phyloP scores from a whole-genome alignment of 2,329 filamentous ascomycete genomes.

The Pleomassaria siparia region DNA sequence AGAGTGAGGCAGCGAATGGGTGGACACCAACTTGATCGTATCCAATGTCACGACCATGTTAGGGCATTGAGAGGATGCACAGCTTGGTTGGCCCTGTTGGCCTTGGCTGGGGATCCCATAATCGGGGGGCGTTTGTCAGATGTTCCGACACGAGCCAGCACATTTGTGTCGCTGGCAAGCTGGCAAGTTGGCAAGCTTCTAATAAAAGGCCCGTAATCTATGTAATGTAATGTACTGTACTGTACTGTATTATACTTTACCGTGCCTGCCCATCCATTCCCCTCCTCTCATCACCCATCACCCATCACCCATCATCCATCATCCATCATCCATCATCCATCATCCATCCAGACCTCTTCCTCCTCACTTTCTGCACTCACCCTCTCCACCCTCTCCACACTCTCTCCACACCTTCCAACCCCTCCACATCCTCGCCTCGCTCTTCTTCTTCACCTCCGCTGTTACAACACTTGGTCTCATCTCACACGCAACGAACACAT shows the following conservation, averaged over 20 bases:
- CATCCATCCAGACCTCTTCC: conserved; percentile 18
- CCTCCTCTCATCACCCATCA: no score
- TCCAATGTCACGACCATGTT: conserved; percentile 21
- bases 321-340: no score
- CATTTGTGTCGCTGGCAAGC: conserved; percentile 17
- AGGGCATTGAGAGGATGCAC: background rate
- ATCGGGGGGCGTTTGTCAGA: conserved; percentile 27
- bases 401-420: no score
- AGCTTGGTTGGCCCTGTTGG: conserved; percentile 29
- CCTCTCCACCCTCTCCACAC: no score
- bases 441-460: conserved; percentile 15
- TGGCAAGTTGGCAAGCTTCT: no score
- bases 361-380: conserved; percentile 26
- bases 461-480: conserved; percentile 6
- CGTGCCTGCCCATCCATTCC: conserved; percentile 8
- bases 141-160: conserved; percentile 36
- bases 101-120: conserved; percentile 13
- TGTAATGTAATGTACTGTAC: no score
- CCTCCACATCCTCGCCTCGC: no score
- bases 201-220: no score
- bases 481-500: conserved; percentile 4
- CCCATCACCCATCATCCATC: no score
- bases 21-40: background rate
- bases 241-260: no score
- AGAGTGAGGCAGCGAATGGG: conserved; percentile 36